Conservation (phyloP, 768 basidiomycete species). For the Russula sp. region DNA sequence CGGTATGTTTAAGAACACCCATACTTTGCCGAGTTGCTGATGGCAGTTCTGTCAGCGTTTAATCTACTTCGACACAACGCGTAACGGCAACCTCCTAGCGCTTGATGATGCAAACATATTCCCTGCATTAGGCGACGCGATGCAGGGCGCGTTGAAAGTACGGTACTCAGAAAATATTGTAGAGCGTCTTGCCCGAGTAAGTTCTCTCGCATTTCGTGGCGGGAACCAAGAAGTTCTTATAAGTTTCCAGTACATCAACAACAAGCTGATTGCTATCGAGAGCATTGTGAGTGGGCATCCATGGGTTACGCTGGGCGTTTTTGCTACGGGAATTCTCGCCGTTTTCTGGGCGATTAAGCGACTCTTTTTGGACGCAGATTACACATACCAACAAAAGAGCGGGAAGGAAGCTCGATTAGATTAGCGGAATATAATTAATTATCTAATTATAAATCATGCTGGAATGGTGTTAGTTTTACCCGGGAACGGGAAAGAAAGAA, state of each 20-base stretch:
- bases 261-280: slow-evolving; percentile 28
- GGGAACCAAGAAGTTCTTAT: background rate
- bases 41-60: slow-evolving; percentile 41
- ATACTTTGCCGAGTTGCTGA: background rate
- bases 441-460: background rate
- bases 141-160: slow-evolving; percentile 41
- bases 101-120: slow-evolving; percentile 56
- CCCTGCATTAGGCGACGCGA: slow-evolving; percentile 62
- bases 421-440: slow-evolving; percentile 3
- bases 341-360: slow-evolving; percentile 26
- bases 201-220: slow-evolving; percentile 26
- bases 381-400: background rate
- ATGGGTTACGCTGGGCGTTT: slow-evolving; percentile 27
- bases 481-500: background rate
- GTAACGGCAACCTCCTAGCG: slow-evolving; percentile 46
- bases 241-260: slow-evolving; percentile 30
- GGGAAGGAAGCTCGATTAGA: slow-evolving; percentile 21
- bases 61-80: slow-evolving; percentile 71
- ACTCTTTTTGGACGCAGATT: slow-evolving; percentile 25
- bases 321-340: slow-evolving; percentile 19
- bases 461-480: background rate
- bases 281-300: slow-evolving; percentile 27
- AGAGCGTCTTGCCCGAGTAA: slow-evolving; percentile 60
- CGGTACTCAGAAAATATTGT: slow-evolving; percentile 67
- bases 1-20: slow-evolving; percentile 41